phyloP scores from a whole-genome alignment of 257 asterid species.

The Ehretia macrophylla region DNA sequence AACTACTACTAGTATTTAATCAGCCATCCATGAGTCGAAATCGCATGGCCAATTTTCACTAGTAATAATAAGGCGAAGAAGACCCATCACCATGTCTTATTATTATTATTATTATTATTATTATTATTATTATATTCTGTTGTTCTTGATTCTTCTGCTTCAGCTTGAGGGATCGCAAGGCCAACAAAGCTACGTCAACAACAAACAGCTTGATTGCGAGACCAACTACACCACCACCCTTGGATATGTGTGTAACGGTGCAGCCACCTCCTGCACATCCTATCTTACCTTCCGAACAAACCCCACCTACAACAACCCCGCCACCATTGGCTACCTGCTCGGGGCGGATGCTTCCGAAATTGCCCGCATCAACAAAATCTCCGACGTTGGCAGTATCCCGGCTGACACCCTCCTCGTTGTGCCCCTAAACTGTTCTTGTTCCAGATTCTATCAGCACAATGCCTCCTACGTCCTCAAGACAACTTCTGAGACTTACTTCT shows the following conservation, averaged over 20 bases:
- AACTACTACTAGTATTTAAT: too few relatives aligned
- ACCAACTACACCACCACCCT: constrained; percentile 25
- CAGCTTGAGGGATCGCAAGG: constrained; percentile 16
- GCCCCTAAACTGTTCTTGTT: constrained; percentile 52
- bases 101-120: too few relatives aligned
- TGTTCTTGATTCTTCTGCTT: background rate
- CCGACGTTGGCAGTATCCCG: constrained; percentile 28
- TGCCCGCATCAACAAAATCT: constrained; percentile 40
- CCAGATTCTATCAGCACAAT: constrained; percentile 45
- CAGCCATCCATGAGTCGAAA: too few relatives aligned
- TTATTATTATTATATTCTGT: too few relatives aligned
- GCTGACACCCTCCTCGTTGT: constrained; percentile 30
- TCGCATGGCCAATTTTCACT: too few relatives aligned
- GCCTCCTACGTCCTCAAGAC: constrained; percentile 36
- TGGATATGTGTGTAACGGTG: constrained; percentile 53
- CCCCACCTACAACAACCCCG: constrained; percentile 41
- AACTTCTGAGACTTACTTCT: constrained; percentile 28
- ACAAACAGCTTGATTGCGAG: constrained; percentile 44
- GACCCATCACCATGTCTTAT: too few relatives aligned
- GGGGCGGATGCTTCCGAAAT: constrained; percentile 37
- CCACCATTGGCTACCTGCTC: constrained; percentile 36
- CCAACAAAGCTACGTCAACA: constrained; percentile 50
- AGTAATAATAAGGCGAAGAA: too few relatives aligned
- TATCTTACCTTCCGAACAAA: constrained; percentile 59
- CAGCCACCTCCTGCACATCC: constrained; percentile 37